Evolutionary conservation across 176 grass and related monocot species (phyloP), one percentile per base, ranked within the genome.

Genomic region (Rhipidocladum racemiflorum): DNA sequence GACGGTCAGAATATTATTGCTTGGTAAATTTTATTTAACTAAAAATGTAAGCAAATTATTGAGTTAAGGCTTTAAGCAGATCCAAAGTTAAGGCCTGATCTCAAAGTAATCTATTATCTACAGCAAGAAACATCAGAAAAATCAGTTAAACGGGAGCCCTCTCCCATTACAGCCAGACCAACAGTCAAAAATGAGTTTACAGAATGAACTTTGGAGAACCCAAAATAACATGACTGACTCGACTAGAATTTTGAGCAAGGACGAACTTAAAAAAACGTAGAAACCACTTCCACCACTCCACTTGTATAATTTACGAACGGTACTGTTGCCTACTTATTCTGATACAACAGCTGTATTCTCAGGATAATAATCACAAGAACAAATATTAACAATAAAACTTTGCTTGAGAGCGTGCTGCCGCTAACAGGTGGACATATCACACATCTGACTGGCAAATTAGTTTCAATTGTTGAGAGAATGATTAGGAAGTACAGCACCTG

Each of bases 311-410:
- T 44, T 70, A 89, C 32, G 30, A n/a, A 24, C 28, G 63, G 55
- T 76, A 61, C 57, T 61, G 64, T 35, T 89, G 32, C 77, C 71
- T 76, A 89, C 43, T 89, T 89, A 85, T 85, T 85, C 68, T 85
- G 54, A 76, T 85, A 89, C 88, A 90, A 87, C 79, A 86, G 6
- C 50, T 75, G 51, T 83, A 69, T 67, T 82, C 60, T 86, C 75
- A 18, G 29, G 56, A 61, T 49, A 90, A 36, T 90, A 90, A 90
- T 86, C 88, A 90, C 88, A 86, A 21, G 63, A 68, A 6, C 76
- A 68, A 79, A 90, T 90, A 86, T 86, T 78, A 83, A 90, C 88
- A 83, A 72, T 61, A 78, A 86, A 50, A 10, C 43, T 78, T 83
- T 81, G 62, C 27, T 66, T 39, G 79, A 59, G 67, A 68, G 60